Base-by-base conservation (phyloP, 78 protist genomes). In the Diacronema lutheri region DNA sequence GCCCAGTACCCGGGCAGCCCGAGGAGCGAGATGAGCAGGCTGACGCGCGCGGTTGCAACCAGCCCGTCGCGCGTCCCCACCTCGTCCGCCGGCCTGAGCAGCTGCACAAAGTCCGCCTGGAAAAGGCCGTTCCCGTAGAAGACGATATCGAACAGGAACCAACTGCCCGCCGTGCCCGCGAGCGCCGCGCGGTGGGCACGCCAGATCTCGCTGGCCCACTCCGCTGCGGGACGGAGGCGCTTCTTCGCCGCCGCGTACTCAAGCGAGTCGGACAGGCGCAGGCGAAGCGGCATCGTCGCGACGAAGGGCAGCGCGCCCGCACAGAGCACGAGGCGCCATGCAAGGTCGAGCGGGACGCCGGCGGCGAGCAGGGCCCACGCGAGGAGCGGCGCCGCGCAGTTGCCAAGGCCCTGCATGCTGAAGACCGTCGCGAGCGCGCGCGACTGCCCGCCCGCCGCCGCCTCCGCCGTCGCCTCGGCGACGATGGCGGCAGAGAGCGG, bases 71-170 rank as follows among this genome's bases (percentile, higher is more conserved):
- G 50, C 50, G 50, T 44, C 16, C 7, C 16, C 50, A 7, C 50
- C 50, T 3, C 50, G 3, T 44, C 50, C 16, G 16, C 7, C 50
- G 50, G 50, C 50, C 50, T 7, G 50, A 44, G 50, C 50, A 44
- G 50, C 50, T 44, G 16, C 50, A 44, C 50, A 44, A 44, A 44
- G 50, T 44, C 50, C 3, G 86, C 87, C 74, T 9, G 90, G 82
- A 88, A 88, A 38, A 94, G 84, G 5, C 80, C 71, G 74, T 90
- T 93, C 76, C 94, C 93, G 65, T 94, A 94, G 62, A 87, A 94
- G 1, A 90, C 83, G 38, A 94, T 86, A 74, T 94, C 96, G 61
- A 92, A 91, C 26, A 94, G 55, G 88, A 94, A 94, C 95, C 96
- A 94, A 41, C 85, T 62, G 46, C 90, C 91, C 0, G 95, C 93